phyloP scores from a whole-genome alignment of 495 filamentous ascomycete species.

The Podospora sp. region DNA sequence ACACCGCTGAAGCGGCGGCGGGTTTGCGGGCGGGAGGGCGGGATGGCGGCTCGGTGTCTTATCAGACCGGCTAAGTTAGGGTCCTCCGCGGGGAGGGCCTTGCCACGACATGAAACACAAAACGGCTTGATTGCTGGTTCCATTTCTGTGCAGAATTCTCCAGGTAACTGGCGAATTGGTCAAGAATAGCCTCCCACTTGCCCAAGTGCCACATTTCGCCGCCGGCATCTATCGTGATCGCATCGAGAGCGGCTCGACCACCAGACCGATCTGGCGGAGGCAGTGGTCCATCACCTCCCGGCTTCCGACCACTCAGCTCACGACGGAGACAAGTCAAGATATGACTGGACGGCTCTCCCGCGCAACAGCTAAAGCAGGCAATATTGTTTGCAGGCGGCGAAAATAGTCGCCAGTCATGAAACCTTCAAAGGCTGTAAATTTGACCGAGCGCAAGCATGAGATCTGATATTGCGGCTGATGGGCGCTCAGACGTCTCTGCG shows the following conservation, averaged over 20 bases:
- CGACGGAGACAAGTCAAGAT: conserved; percentile 1
- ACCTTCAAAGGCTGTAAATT: not conserved
- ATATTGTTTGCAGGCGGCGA: conserved; percentile 15
- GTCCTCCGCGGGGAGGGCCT: not conserved
- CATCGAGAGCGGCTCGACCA: not conserved
- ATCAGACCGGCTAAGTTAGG: not conserved
- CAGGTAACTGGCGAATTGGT: too few relatives aligned
- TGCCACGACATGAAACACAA: not conserved
- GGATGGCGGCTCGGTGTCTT: conserved; percentile 7
- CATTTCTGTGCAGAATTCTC: too few relatives aligned
- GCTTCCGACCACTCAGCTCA: conserved; percentile 12
- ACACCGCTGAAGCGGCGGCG: conserved; percentile 9
- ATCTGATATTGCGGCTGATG: conserved; percentile 14
- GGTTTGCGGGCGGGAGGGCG: not conserved
- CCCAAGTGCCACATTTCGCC: too few relatives aligned
- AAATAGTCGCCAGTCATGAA: conserved; percentile 12
- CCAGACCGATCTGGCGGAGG: not conserved
- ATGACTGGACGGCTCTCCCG: conserved; percentile 13
- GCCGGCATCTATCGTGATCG: not conserved
- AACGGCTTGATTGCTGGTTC: not conserved
- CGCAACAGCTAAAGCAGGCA: conserved; percentile 9
- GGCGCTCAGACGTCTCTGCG: conserved; percentile 6
- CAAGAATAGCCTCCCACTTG: too few relatives aligned
- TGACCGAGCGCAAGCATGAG: conserved; percentile 7
- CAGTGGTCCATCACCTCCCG: not conserved